These are phyloP conservation scores for Lycium barbarum DNA, from an alignment of 257 asterid genomes.

Conservation along the genomic window DNA sequence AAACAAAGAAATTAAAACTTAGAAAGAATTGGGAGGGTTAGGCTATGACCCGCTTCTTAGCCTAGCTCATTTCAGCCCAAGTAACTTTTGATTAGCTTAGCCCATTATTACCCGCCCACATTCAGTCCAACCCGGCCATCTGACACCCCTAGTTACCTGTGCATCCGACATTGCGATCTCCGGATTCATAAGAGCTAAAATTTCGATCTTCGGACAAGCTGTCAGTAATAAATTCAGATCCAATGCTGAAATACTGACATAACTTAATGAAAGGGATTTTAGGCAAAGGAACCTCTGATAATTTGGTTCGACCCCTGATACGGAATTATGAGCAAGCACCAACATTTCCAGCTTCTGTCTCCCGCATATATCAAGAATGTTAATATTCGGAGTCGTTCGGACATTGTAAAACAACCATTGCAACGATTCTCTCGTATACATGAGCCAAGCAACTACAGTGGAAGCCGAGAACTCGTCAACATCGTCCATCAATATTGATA, in stretches of 20 bases:
- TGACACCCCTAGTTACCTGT: conserved; percentile 46
- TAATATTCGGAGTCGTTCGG: conserved; percentile 71
- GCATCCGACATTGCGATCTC: conserved; percentile 86
- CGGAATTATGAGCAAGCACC: conserved; percentile 73
- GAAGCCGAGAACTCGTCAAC: conserved; percentile 85
- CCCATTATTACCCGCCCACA: too few relatives aligned
- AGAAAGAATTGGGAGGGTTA: too few relatives aligned
- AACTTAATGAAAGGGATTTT: conserved; percentile 73
- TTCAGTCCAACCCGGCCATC: too few relatives aligned
- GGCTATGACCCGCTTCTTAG: too few relatives aligned
- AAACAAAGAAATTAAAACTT: too few relatives aligned
- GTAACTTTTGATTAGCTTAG: too few relatives aligned
- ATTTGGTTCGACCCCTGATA: conserved; percentile 78
- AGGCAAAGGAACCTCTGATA: conserved; percentile 79
- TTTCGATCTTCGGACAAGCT: conserved; percentile 71
- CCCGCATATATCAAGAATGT: conserved; percentile 85
- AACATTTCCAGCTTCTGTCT: conserved; percentile 82
- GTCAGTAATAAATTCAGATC: conserved; percentile 78
- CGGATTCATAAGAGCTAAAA: conserved; percentile 62
- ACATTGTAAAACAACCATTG: conserved; percentile 78
- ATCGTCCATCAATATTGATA: conserved; percentile 78
- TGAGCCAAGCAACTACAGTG: conserved; percentile 85
- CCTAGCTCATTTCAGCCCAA: too few relatives aligned
- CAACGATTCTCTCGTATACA: conserved; percentile 77
- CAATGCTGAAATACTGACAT: conserved; percentile 76